Percentiles rank a stretch among this genome's conserved stretches.
Conservation (phyloP, 1,284 basidiomycete species). For the Sanguinoderma infundibulare region DNA sequence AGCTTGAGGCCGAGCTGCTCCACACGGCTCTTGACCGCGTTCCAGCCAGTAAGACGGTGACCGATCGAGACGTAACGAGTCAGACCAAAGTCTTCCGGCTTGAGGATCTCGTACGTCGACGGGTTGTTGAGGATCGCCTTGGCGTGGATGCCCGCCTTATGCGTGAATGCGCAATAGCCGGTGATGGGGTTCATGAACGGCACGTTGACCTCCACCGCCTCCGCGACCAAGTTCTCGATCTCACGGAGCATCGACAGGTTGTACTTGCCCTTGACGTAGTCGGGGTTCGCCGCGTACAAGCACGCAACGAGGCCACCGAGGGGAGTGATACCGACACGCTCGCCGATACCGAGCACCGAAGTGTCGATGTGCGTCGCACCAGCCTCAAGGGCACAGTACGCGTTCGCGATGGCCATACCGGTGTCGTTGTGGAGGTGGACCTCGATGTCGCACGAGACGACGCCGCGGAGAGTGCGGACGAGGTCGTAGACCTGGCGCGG, state of each 20-base stretch:
- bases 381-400: conserved; percentile 97
- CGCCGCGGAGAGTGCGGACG: conserved; percentile 94
- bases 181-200: conserved; percentile 97
- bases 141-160: conserved; percentile 99
- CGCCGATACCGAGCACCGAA: conserved; percentile 95
- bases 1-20: conserved; percentile 92
- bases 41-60: conserved; percentile 97
- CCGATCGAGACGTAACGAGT: conserved; percentile 99
- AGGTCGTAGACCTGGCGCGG: conserved; percentile 99
- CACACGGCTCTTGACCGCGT: conserved; percentile 98
- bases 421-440: conserved; percentile 99
- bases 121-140: conserved; percentile 99
- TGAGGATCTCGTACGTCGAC: conserved; percentile 97
- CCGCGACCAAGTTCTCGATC: conserved; percentile 98
- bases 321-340: conserved; percentile 98
- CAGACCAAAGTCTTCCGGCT: conserved; percentile 98
- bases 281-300: conserved; percentile 95
- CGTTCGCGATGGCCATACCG: conserved; percentile 97
- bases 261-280: conserved; percentile 99
- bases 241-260: conserved; percentile 97
- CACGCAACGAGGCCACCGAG: conserved; percentile 97
- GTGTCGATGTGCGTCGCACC: conserved; percentile 99
- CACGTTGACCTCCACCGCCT: conserved; percentile 97
- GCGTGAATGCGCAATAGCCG: conserved; percentile 99
- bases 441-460: conserved; percentile 97